Evolutionary conservation across 495 filamentous ascomycete genomes (phyloP).

Genomic region (Penicillium paradoxum): DNA sequence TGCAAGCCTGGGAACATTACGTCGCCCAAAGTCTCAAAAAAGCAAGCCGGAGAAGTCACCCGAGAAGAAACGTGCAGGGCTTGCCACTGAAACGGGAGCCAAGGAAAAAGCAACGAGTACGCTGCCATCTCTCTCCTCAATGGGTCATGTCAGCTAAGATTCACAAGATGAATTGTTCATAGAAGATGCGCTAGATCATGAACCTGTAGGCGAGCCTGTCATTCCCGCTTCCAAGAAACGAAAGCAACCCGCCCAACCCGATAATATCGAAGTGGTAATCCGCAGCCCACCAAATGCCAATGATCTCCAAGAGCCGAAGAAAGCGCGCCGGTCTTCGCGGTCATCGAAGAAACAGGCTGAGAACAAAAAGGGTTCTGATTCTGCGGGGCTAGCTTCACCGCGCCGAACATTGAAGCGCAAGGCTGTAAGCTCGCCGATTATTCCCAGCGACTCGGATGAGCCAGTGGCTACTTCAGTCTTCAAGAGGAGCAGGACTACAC

Average conservation of each 20-base stretch:
- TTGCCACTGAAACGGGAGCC: neutral
- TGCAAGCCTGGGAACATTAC: constrained; percentile 21
- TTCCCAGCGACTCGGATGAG: constrained; percentile 27
- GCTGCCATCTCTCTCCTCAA: neutral
- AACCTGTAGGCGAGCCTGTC: constrained; percentile 21
- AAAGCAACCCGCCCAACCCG: constrained; percentile 1
- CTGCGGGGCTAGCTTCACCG: constrained; percentile 21
- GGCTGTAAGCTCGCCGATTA: constrained; percentile 11
- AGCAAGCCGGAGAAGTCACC: neutral
- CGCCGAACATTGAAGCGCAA: constrained; percentile 33
- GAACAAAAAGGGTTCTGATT: constrained; percentile 4
- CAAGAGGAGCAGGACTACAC: constrained; percentile 13
- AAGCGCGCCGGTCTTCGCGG: neutral
- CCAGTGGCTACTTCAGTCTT: constrained; percentile 22
- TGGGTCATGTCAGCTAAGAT: neutral
- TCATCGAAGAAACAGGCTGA: neutral
- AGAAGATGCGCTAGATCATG: constrained; percentile 1
- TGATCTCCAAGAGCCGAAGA: neutral
- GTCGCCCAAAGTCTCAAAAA: neutral
- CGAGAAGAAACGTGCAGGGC: neutral
- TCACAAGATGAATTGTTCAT: constrained; percentile 2
- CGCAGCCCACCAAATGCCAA: neutral
- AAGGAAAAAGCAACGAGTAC: neutral
- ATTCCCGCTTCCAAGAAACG: constrained; percentile 13
- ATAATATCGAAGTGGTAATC: neutral